Base-by-base conservation (phyloP, 352 stramenopile species). In the Blastocystis sp. region DNA sequence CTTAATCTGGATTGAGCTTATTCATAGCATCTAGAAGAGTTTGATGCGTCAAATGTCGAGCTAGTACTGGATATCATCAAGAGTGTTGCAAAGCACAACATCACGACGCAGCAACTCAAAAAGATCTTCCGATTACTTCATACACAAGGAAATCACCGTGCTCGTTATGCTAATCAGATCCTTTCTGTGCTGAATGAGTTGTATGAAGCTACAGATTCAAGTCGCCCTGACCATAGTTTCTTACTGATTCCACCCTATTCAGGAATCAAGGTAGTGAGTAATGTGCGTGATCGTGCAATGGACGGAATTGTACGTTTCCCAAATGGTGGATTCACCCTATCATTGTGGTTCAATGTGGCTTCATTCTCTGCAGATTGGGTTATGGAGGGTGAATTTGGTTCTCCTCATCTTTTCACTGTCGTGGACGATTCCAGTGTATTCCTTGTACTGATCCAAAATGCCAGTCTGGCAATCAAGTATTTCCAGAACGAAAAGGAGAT, bases 41-140 rank as follows among this genome's bases (percentile, higher is more conserved):
- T 69, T 43, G 24, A 41, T 20, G 30, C 13, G 54, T 34, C 54
- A 1, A 85, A 85, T 43, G 30, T 85, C 6, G n/a, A 64, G 20
- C 47, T 85, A 8, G 73, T 85, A n/a, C 39, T 85, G 73, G 53
- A 30, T 24, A 18, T 85, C 20, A 53, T 89, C 13, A 26, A 89
- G 37, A 55, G 43, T n/a, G 43, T 76, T 7, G 63, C 78, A 9
- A 79, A 79, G 63, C 56, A 89, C 50, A 79, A 89, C 55, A 75
- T 89, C 41, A 89, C 78, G 0, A 59, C 70, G 16, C 78, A 89
- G 66, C 78, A 89, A 26, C 55, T 89, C 41, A 89, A 89, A 54
- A 76, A 65, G 63, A 69, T 89, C 24, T 89, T 89, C 78, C 45
- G 45, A 34, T 34, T 89, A 9, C 66, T 89, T 24, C 78, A 89